Percentiles rank a stretch among this genome's conserved stretches.
These are phyloP conservation scores for Trematosphaeria pertusa DNA, from an alignment of 2,329 filamentous ascomycete species.

Conservation along the genomic window DNA sequence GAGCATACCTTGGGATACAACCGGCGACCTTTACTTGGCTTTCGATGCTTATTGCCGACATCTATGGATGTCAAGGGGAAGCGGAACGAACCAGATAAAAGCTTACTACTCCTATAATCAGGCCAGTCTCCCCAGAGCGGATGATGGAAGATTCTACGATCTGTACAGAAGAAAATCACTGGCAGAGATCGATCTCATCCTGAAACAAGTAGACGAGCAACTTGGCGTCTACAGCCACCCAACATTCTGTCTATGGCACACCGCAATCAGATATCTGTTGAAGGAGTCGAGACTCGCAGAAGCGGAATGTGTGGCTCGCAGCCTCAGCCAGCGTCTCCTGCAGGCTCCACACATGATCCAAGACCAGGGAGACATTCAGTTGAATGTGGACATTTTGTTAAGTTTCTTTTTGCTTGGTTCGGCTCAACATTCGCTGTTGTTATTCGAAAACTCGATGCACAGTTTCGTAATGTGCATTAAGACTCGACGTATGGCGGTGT, in stretches of 20 bases:
- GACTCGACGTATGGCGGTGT: neutral
- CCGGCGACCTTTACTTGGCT: no score
- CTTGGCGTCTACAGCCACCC: neutral
- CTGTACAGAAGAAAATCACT: neutral
- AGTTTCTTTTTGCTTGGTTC: constrained; percentile 2
- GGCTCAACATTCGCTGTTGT: neutral
- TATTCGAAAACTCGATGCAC: neutral
- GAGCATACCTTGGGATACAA: no score
- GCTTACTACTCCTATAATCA: constrained; percentile 1
- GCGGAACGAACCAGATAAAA: neutral
- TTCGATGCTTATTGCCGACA: neutral
- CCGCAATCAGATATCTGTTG: neutral
- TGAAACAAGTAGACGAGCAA: neutral
- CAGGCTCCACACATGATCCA: no score
- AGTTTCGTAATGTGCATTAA: neutral
- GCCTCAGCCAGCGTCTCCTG: neutral
- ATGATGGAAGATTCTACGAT: neutral
- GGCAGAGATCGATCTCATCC: neutral
- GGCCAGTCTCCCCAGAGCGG: neutral
- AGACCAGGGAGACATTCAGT: neutral
- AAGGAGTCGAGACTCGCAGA: neutral
- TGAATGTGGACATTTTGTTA: neutral
- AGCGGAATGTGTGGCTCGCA: neutral
- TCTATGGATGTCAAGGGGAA: neutral
- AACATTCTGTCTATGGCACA: constrained; percentile 2